Conservation (phyloP, 83 land plant species). For the Isoetes engelmannii region DNA sequence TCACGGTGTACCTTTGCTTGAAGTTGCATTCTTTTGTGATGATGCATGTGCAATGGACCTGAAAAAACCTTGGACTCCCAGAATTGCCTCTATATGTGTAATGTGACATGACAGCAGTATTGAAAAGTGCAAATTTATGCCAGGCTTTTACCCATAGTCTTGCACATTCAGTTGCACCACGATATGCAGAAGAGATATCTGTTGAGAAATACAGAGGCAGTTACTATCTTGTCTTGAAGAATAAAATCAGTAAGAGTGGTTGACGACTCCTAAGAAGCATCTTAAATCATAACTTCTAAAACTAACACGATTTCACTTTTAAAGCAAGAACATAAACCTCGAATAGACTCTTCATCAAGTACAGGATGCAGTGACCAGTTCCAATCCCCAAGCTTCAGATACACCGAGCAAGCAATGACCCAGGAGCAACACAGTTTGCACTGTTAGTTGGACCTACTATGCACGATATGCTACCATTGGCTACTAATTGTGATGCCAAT, state of each 20-base stretch:
- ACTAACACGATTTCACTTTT: background rate
- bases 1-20: too few species aligned
- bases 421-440: constrained; percentile 6
- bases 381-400: constrained; percentile 78
- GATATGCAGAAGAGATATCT: constrained; percentile 63
- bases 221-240: too few species aligned
- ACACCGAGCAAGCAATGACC: constrained; percentile 78
- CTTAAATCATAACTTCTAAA: constrained; percentile 4
- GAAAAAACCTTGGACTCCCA: constrained; percentile 74
- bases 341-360: constrained; percentile 73
- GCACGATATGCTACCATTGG: background rate
- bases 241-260: background rate
- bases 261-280: background rate
- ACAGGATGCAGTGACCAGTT: constrained; percentile 65
- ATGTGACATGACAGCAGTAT: constrained; percentile 92
- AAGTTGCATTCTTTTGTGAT: constrained; percentile 11
- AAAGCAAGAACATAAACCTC: constrained; percentile 43
- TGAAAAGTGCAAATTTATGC: constrained; percentile 97
- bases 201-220: background rate
- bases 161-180: constrained; percentile 71
- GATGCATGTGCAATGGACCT: constrained; percentile 89
- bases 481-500: background rate
- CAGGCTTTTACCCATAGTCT: constrained; percentile 88
- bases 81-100: constrained; percentile 52
- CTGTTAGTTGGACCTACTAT: constrained; percentile 17